Percentiles rank a stretch among this genome's conserved stretches.
Evolutionary conservation across 2,329 filamentous ascomycete species (phyloP).

Genomic region (Hortaea sp.): DNA sequence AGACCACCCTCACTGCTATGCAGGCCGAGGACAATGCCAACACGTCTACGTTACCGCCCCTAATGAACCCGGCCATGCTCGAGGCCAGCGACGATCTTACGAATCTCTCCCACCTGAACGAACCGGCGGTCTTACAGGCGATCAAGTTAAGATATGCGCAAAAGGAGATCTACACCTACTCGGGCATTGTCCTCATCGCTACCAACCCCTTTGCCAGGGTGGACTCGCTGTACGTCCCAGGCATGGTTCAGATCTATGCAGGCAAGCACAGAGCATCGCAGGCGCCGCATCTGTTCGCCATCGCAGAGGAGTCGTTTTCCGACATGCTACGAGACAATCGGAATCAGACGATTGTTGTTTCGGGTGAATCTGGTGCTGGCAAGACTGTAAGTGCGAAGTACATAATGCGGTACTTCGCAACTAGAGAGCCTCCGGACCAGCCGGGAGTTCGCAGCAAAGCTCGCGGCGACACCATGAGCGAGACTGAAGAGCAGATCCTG

Average conservation of each 20-base stretch:
- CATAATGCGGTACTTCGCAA: conserved; percentile 99
- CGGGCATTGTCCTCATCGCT: conserved; percentile 94
- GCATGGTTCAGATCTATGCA: conserved; percentile 99
- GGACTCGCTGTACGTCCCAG: conserved; percentile 94
- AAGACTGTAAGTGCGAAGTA: conserved; percentile 99
- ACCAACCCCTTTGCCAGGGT: conserved; percentile 97
- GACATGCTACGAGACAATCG: conserved; percentile 94
- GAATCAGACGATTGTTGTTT: conserved; percentile 99
- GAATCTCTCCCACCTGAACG: conserved; percentile 94
- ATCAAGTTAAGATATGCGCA: conserved; percentile 95
- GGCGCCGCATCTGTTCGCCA: conserved; percentile 95
- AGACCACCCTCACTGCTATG: conserved; percentile 67
- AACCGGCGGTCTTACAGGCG: conserved; percentile 93
- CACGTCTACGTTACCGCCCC: conserved; percentile 69
- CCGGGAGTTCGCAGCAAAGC: conserved; percentile 69
- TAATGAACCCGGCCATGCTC: conserved; percentile 97
- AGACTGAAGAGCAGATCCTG: conserved; percentile 96
- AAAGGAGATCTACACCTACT: conserved; percentile 99
- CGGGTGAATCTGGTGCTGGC: conserved; percentile 93
- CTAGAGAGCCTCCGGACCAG: conserved; percentile 85
- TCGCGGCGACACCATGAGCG: conserved; percentile 71
- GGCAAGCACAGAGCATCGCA: conserved; percentile 94
- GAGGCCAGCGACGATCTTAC: conserved; percentile 98
- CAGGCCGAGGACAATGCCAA: conserved; percentile 56
- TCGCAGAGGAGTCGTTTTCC: conserved; percentile 96